Evolutionary conservation across 495 filamentous ascomycete species (phyloP).

Genomic region (Acidiella bohemica): DNA sequence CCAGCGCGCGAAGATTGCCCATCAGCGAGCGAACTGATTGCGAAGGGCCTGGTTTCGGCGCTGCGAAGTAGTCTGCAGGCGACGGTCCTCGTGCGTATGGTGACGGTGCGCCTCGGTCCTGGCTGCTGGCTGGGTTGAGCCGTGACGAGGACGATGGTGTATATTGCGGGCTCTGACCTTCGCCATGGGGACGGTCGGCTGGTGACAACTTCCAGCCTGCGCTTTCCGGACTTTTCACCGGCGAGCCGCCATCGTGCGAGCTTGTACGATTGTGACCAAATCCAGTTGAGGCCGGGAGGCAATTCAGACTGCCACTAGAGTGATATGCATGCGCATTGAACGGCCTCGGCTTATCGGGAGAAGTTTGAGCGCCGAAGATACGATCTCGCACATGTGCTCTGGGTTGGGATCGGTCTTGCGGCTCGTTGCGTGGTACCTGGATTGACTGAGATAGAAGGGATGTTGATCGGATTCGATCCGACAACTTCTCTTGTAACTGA

Average conservation of each 20-base stretch:
- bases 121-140: no score
- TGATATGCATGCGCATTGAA: conserved; percentile 3
- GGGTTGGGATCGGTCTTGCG: conserved; percentile 2
- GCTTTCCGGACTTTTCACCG: no score
- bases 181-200: no score
- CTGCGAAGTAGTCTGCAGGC: conserved; percentile 12
- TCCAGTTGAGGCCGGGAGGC: conserved; percentile 3
- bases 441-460: conserved; percentile 1
- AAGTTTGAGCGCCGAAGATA: conserved; percentile 1
- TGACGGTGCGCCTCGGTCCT: conserved; percentile 1
- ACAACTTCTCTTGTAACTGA: no score
- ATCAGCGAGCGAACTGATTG: no score
- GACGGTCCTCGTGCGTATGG: conserved; percentile 2
- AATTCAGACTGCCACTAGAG: conserved; percentile 12
- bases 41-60: no score
- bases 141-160: no score
- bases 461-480: no score
- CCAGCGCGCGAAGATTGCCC: no score
- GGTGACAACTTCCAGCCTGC: no score
- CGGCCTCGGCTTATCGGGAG: background rate
- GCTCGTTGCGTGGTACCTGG: background rate
- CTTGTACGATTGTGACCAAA: background rate
- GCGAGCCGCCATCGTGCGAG: conserved; percentile 2
- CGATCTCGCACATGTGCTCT: conserved; percentile 9
- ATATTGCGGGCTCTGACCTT: no score